Base-by-base conservation (phyloP, 2,329 filamentous ascomycete genomes). In the Gnomoniopsis sp. region DNA sequence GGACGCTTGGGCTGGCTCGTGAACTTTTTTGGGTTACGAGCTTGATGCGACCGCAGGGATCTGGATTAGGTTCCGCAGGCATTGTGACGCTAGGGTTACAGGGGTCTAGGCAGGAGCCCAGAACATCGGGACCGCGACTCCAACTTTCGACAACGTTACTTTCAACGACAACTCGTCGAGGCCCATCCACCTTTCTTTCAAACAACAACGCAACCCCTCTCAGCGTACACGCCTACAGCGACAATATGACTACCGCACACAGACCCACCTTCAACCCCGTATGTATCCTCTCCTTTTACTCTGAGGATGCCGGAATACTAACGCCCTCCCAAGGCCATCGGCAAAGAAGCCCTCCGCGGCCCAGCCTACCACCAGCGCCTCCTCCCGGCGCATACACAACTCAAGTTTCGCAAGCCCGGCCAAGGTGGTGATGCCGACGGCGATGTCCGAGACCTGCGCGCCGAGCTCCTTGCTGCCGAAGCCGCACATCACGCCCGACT, bases 181-280 rank as follows among this genome's bases (percentile, higher is more conserved):
- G n/a, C n/a, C 34, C 22, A 51, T 17, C 10, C n/a, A 33, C 38
- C 26, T 41, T 11, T 15, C 19, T 21, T 33, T 43, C 56, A 38
- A 26, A 30, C 33, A 19, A 19, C 30, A 2, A 41, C 26, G 11
- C 15, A 41, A 14, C n/a, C 15, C 36, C 43, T 47, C 41, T 30
- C 6, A 12, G 22, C 15, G 6, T 19, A 15, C 30, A 48, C 6
- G 14, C 15, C n/a, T 19, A 6, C 43, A 46, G 36, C 49, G 12
- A 43, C 61, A 73, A 66, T n/a, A 88, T 88, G 86, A 88, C 86
- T 64, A 84, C 80, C 75, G 86, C 86, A 46, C 86, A 88, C 66
- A 89, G 95, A 77, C 95, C 95, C 58, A 99, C 95, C 0, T 99
- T 99, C 71, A 95, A 99, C 73, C 95, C 95, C 65, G 90, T 93